Base-by-base conservation (phyloP, 2,329 filamentous ascomycete species). In the Plectosphaerella plurivora region DNA sequence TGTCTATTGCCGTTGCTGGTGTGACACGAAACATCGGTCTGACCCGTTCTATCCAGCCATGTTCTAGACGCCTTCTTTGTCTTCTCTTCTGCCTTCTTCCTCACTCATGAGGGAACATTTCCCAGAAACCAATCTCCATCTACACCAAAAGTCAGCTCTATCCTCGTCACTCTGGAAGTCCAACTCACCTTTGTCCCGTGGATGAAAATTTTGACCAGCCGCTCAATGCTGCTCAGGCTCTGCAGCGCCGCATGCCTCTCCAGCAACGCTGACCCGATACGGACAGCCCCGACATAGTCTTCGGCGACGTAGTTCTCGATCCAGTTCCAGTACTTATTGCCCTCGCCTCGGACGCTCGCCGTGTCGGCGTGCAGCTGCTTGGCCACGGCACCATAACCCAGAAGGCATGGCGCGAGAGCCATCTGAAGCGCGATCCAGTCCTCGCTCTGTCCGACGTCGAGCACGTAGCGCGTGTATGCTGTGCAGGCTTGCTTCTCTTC, bases 361-460 rank as follows among this genome's bases (percentile, higher is more conserved):
- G 78, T 71, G 55, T 88, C 84, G 14, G 74, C 74, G 60, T 84
- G 77, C 3, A 96, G 75, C 61, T 89, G 81, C 61, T 79, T 78
- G 6, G 89, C 93, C 54, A 95, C 89, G 52, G 83, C 82, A 10
- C 87, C 87, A 66, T 97, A 97, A 42, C 93, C 93, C n/a, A 97
- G 79, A 33, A 96, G 76, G 65, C 93, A 97, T 0, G 93, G 91
- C 14, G 92, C 84, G 51, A 97, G 77, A 5, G 90, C 86, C 56
- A 97, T 76, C 63, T 96, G 91, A 10, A 97, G 79, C 4, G 86
- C 91, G 45, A 97, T 77, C 85, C 87, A 95, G 72, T 96, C 91
- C 64, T 94, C 84, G 2, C 88, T 91, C 60, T 91, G 84, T 7
- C 93, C 93, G 18, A 96, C 79, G 62, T 97, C 93, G 51, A 97